Conservation (phyloP, 2,329 filamentous ascomycete species). For the Parafenestella ontariensis region DNA sequence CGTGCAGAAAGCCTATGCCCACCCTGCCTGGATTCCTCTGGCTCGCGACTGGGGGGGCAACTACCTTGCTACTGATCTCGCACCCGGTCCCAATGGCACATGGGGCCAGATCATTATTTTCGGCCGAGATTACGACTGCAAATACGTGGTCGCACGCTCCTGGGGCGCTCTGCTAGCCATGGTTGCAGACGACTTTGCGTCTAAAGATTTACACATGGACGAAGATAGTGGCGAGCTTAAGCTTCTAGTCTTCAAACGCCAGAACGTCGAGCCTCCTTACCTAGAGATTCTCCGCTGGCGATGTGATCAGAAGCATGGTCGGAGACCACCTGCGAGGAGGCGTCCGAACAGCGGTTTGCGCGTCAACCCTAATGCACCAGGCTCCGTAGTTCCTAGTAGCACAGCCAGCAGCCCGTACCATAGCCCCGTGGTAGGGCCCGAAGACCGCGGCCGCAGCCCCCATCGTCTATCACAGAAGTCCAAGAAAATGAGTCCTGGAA, state of each 20-base stretch:
- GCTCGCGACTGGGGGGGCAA: slow-evolving; percentile 99
- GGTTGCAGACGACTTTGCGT: slow-evolving; percentile 90
- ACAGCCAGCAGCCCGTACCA: slow-evolving; percentile 67
- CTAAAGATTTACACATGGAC: slow-evolving; percentile 89
- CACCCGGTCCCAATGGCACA: slow-evolving; percentile 84
- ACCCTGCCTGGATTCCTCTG: slow-evolving; percentile 93
- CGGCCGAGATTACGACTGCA: slow-evolving; percentile 97
- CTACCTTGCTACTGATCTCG: slow-evolving; percentile 91
- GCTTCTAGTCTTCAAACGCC: slow-evolving; percentile 80
- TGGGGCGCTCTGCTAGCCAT: slow-evolving; percentile 88
- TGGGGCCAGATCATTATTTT: slow-evolving; percentile 98
- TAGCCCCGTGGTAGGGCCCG: slow-evolving; percentile 65
- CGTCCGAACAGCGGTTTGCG: slow-evolving; percentile 57
- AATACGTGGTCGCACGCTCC: slow-evolving; percentile 92
- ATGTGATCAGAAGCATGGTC: slow-evolving; percentile 91
- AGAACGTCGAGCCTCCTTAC: slow-evolving; percentile 89
- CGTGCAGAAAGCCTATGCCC: slow-evolving; percentile 90
- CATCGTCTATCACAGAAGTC: slow-evolving; percentile 70
- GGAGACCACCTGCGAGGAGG: slow-evolving; percentile 58
- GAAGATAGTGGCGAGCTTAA: slow-evolving; percentile 93
- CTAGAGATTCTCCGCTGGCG: slow-evolving; percentile 96
- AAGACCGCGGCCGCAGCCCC: slow-evolving; percentile 72
- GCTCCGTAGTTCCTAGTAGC: slow-evolving; percentile 53
- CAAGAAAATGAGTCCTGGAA: slow-evolving; percentile 66
- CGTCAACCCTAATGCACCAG: slow-evolving; percentile 60